Evolutionary conservation across 2,329 filamentous ascomycete genomes (phyloP).

Genomic region (Xylariaceae sp.): DNA sequence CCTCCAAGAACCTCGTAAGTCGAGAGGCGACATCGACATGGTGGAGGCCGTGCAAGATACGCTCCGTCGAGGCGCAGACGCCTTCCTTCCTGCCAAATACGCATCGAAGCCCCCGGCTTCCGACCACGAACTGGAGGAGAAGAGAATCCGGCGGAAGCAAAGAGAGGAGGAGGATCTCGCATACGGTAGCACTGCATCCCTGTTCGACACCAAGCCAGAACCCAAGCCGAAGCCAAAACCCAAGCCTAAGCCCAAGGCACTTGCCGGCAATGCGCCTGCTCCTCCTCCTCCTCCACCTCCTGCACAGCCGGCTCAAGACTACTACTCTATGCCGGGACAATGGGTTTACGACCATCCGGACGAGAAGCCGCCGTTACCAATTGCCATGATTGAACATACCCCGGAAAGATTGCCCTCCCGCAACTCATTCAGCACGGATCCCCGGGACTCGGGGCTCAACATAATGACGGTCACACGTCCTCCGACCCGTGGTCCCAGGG

Average conservation of each 20-base stretch:
- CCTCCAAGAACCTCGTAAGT: conserved; percentile 18
- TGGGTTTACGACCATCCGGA: conserved; percentile 38
- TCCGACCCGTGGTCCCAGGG: conserved; percentile 30
- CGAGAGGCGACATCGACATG: conserved; percentile 27
- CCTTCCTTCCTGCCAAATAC: conserved; percentile 31
- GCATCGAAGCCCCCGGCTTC: conserved; percentile 27
- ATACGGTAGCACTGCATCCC: conserved; percentile 38
- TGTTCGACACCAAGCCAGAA: conserved; percentile 10
- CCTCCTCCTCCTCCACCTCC: conserved; percentile 2
- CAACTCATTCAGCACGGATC: conserved; percentile 35
- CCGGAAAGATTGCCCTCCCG: conserved; percentile 27
- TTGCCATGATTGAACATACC: conserved; percentile 20
- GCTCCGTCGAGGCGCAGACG: conserved; percentile 30
- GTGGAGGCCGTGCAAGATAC: conserved; percentile 25
- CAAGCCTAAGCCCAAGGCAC: conserved; percentile 1
- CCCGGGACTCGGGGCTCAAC: conserved; percentile 36
- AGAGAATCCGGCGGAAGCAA: conserved; percentile 33
- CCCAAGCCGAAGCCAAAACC: conserved; percentile 1
- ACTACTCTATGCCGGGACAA: conserved; percentile 34
- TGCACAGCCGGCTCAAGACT: conserved; percentile 27
- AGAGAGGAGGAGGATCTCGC: conserved; percentile 45
- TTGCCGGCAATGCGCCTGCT: conserved; percentile 15
- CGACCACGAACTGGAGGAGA: conserved; percentile 32
- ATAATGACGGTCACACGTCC: conserved; percentile 41
- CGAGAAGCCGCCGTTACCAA: conserved; percentile 33